Percentiles rank a stretch among this genome's conserved stretches.
Evolutionary conservation across 139 green algal genomes (phyloP).

Genomic region (Tetradesmus obliquus): DNA sequence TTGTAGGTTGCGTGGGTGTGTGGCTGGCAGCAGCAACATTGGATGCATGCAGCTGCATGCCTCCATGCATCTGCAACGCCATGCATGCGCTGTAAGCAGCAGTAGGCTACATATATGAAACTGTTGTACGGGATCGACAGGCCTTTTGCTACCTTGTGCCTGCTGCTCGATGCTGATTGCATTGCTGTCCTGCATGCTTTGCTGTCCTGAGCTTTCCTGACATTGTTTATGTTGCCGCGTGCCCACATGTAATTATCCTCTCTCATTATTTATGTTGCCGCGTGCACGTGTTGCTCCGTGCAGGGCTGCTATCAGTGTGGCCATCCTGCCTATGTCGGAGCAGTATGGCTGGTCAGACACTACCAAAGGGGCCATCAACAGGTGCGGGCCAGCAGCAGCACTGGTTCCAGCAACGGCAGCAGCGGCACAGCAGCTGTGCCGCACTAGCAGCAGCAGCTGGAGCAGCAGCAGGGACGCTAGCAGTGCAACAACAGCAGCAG

Average conservation of each 20-base stretch:
- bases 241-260: not conserved
- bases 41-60: not conserved
- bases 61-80: not conserved
- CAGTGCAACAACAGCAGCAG: not conserved
- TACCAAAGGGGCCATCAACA: slow-evolving; percentile 78
- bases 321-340: slow-evolving; percentile 81
- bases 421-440: not conserved
- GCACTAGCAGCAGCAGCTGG: not conserved
- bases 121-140: not conserved
- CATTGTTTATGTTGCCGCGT: not conserved
- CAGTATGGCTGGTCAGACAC: slow-evolving; percentile 77
- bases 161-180: not conserved
- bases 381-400: slow-evolving; percentile 26
- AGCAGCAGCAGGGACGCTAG: not conserved
- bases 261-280: not conserved
- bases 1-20: not conserved
- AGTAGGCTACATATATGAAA: not conserved
- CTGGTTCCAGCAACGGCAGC: not conserved
- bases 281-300: not conserved
- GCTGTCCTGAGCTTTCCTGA: not conserved
- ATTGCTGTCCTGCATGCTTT: not conserved
- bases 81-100: not conserved
- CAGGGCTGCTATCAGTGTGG: slow-evolving; percentile 78
- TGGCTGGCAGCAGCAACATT: not conserved
- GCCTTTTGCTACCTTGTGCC: not conserved